These are phyloP conservation scores for Heliamphora exappendiculata DNA, from an alignment of 148 eudicot genomes.

Conservation along the genomic window DNA sequence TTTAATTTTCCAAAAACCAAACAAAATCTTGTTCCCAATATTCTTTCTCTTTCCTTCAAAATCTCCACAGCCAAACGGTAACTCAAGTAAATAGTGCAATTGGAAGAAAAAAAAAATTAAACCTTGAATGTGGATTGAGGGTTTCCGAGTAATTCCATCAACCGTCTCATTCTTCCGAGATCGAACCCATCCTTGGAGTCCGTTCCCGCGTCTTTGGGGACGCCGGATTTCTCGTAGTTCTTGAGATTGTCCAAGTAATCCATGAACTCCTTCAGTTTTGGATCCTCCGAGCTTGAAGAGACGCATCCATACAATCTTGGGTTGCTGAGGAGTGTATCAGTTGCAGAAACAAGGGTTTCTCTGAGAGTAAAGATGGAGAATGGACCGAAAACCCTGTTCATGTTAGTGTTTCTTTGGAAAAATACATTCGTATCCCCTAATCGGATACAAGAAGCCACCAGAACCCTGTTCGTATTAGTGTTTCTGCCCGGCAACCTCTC, in stretches of 20 bases:
- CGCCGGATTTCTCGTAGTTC: conserved; percentile 55
- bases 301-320: not conserved
- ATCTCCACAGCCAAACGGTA: not conserved
- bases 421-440: not conserved
- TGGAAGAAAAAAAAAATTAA: not conserved
- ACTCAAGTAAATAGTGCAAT: not conserved
- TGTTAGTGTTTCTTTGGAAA: not conserved
- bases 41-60: not conserved
- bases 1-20: not conserved
- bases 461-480: too few relatives aligned
- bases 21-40: not conserved
- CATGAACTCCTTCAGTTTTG: conserved; percentile 25
- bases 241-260: conserved; percentile 24
- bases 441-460: too few relatives aligned
- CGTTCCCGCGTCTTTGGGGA: conserved; percentile 80
- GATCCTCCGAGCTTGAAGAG: conserved; percentile 14
- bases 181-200: conserved; percentile 89
- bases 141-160: conserved; percentile 66
- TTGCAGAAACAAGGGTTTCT: not conserved
- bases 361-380: not conserved
- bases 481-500: too few relatives aligned
- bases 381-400: not conserved
- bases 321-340: not conserved
- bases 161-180: conserved; percentile 77
- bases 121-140: conserved; percentile 92